These are phyloP conservation scores for Acrodontium crateriforme DNA, from an alignment of 2,329 filamentous ascomycete species.

Conservation along the genomic window DNA sequence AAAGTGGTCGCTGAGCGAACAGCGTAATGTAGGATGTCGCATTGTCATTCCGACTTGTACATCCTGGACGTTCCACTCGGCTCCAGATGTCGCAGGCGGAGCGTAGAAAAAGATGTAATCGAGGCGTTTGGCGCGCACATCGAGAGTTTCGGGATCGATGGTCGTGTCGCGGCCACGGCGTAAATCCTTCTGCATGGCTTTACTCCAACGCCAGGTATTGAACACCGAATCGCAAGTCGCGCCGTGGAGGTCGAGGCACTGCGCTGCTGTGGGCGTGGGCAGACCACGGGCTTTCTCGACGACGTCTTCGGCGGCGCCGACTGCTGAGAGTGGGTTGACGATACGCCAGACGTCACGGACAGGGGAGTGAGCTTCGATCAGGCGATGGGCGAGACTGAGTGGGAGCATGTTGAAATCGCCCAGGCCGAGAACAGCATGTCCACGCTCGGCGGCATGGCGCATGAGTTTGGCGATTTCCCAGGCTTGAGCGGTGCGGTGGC, in stretches of 20 bases:
- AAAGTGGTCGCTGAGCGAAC: conserved; percentile 90
- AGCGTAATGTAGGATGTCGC: conserved; percentile 65
- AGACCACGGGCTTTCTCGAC: conserved; percentile 52
- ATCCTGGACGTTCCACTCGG: conserved; percentile 54
- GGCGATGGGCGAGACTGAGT: conserved; percentile 63
- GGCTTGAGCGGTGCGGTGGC: conserved; percentile 80
- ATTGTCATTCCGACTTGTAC: conserved; percentile 66
- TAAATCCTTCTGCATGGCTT: conserved; percentile 53
- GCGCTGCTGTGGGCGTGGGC: conserved; percentile 60
- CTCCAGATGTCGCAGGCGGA: conserved; percentile 16
- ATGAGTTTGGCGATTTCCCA: conserved; percentile 92
- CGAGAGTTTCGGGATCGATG: conserved; percentile 51
- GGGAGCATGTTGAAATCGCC: conserved; percentile 98
- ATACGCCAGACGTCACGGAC: conserved; percentile 76
- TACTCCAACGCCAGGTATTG: conserved; percentile 90
- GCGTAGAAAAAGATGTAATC: conserved; percentile 81
- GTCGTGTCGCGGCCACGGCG: conserved; percentile 49
- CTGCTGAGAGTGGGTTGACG: conserved; percentile 67
- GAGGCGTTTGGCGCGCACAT: conserved; percentile 68
- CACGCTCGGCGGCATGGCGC: conserved; percentile 62
- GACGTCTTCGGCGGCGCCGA: conserved; percentile 57
- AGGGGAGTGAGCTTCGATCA: conserved; percentile 65
- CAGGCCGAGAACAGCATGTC: conserved; percentile 70
- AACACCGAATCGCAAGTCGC: conserved; percentile 72
- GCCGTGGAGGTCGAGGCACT: conserved; percentile 69